phyloP scores from a whole-genome alignment of 345 rosid genomes.

The Reutealis trisperma region DNA sequence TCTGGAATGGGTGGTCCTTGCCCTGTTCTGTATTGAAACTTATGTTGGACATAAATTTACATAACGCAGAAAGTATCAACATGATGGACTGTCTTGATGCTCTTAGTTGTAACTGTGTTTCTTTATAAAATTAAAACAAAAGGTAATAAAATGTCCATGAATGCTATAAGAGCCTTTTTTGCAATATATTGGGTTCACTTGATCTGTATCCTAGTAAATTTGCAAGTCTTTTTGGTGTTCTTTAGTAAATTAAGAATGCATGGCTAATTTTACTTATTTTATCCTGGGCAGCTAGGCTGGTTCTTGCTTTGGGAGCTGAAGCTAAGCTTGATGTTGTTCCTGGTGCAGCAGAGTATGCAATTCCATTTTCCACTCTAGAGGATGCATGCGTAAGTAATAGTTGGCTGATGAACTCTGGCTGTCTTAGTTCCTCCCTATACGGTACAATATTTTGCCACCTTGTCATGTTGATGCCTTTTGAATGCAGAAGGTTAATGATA shows the following conservation, averaged over 20 bases:
- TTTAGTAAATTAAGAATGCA: conserved; percentile 5
- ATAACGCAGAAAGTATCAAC: background rate
- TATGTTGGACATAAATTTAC: background rate
- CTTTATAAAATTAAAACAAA: background rate
- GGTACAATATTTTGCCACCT: background rate
- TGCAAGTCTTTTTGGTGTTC: background rate
- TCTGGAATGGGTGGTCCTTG: background rate
- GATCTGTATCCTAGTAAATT: conserved; percentile 8
- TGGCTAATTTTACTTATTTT: conserved; percentile 32
- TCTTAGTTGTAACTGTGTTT: background rate
- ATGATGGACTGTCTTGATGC: background rate
- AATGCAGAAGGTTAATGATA: conserved; percentile 68
- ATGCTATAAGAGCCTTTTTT: background rate
- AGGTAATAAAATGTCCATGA: background rate
- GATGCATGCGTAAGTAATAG: conserved; percentile 89
- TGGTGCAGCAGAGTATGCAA: conserved; percentile 86
- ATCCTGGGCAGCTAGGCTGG: conserved; percentile 95
- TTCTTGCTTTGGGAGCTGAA: conserved; percentile 98
- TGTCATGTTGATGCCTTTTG: conserved; percentile 16
- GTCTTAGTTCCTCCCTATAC: background rate
- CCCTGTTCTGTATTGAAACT: background rate
- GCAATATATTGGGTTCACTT: conserved; percentile 4
- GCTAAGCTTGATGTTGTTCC: conserved; percentile 78
- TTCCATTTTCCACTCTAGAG: conserved; percentile 81
- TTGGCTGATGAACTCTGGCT: background rate